These are phyloP conservation scores for Pholiota microspora DNA, from an alignment of 768 basidiomycete genomes.

Conservation along the genomic window DNA sequence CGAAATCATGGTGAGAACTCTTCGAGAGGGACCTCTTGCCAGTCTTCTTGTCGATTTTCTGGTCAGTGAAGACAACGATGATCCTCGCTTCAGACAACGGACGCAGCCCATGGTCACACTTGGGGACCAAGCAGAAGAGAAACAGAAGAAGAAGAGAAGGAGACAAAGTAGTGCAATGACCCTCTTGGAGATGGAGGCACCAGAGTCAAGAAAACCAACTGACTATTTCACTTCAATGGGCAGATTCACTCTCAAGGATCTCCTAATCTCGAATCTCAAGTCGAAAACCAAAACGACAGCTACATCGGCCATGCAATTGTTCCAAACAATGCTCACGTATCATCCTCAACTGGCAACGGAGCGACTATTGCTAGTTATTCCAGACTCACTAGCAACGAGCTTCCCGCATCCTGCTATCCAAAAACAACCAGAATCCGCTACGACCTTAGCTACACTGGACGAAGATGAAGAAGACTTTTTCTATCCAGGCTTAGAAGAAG, in stretches of 20 bases:
- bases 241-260: conserved; percentile 89
- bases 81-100: conserved; percentile 42
- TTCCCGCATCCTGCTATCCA: conserved; percentile 61
- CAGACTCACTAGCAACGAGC: conserved; percentile 69
- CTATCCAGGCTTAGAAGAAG: conserved; percentile 38
- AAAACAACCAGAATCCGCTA: conserved; percentile 10
- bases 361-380: conserved; percentile 67
- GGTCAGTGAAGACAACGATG: conserved; percentile 81
- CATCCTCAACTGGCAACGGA: conserved; percentile 67
- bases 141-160: conserved; percentile 46
- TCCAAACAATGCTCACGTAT: conserved; percentile 69
- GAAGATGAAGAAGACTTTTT: conserved; percentile 49
- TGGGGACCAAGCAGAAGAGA: conserved; percentile 36
- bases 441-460: conserved; percentile 28
- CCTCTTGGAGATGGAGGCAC: conserved; percentile 84
- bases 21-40: conserved; percentile 65
- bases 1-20: conserved; percentile 79
- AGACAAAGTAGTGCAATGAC: conserved; percentile 89
- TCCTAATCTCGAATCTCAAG: conserved; percentile 75
- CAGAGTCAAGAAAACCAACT: conserved; percentile 64
- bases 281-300: conserved; percentile 64
- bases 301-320: conserved; percentile 77
- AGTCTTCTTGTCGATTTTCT: conserved; percentile 77
- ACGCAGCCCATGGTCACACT: conserved; percentile 45
- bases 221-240: conserved; percentile 87